Percentiles rank a stretch among this genome's conserved stretches.
phyloP scores from a whole-genome alignment of 371 early-diverging fungal species.

The Mortierella polycephala region DNA sequence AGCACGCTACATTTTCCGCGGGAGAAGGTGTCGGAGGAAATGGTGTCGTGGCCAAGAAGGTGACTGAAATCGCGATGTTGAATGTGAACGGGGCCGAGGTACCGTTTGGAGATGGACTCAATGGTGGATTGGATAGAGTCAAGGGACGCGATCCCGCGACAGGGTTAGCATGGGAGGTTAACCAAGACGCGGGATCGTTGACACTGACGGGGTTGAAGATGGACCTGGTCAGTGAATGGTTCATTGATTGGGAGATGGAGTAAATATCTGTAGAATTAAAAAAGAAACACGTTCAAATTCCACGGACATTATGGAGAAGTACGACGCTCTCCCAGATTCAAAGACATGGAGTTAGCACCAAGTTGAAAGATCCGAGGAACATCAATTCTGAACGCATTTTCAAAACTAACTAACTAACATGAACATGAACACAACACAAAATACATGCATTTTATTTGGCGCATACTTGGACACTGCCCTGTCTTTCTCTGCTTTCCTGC shows the following conservation, averaged over 20 bases:
- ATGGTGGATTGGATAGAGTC: constrained; percentile 8
- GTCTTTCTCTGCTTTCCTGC: too few relatives aligned
- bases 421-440: too few relatives aligned
- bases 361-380: too few relatives aligned
- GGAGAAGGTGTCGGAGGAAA: neutral
- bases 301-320: too few relatives aligned
- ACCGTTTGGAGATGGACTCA: constrained; percentile 16
- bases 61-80: constrained; percentile 1
- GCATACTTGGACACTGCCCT: too few relatives aligned
- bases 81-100: constrained; percentile 30
- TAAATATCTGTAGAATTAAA: neutral
- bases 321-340: too few relatives aligned
- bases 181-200: constrained; percentile 25
- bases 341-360: too few relatives aligned
- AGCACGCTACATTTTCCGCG: neutral
- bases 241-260: constrained; percentile 26
- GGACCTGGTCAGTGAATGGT: constrained; percentile 35
- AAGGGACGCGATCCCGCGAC: constrained; percentile 24
- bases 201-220: constrained; percentile 37
- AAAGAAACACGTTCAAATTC: too few relatives aligned
- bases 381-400: too few relatives aligned
- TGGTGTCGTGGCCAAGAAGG: neutral
- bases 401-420: too few relatives aligned
- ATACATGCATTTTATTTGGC: too few relatives aligned
- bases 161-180: constrained; percentile 28